These are phyloP conservation scores for Fraxinus angustifolia DNA, from an alignment of 305 asterid species.

Conservation along the genomic window DNA sequence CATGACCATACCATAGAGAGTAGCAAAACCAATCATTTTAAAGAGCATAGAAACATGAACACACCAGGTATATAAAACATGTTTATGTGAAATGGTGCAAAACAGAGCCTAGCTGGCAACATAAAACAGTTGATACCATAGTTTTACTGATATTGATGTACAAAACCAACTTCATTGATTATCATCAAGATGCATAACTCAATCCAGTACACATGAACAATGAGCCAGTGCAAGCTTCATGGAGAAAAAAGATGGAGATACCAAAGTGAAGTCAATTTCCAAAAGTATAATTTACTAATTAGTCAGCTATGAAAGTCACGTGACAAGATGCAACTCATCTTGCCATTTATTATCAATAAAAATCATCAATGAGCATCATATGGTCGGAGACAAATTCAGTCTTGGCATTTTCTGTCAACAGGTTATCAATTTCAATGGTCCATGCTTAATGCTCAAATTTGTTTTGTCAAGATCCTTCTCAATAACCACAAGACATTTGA, in stretches of 20 bases:
- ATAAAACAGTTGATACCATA: neutral
- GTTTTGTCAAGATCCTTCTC: neutral
- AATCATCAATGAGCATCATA: neutral
- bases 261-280: neutral
- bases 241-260: neutral
- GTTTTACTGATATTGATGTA: neutral
- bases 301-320: neutral
- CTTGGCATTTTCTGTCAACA: neutral
- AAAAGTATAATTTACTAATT: neutral
- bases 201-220: neutral
- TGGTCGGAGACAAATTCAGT: neutral
- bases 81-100: neutral
- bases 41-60: neutral
- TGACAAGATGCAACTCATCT: neutral
- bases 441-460: neutral
- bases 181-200: neutral
- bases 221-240: neutral
- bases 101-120: neutral
- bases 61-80: neutral
- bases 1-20: neutral
- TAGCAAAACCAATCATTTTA: neutral
- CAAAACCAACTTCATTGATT: neutral
- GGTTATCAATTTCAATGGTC: constrained; percentile 13
- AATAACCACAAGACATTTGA: neutral
- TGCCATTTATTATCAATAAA: neutral